These are phyloP conservation scores for Candida tammaniensis DNA, from an alignment of 805 yeast genomes.

Conservation along the genomic window DNA sequence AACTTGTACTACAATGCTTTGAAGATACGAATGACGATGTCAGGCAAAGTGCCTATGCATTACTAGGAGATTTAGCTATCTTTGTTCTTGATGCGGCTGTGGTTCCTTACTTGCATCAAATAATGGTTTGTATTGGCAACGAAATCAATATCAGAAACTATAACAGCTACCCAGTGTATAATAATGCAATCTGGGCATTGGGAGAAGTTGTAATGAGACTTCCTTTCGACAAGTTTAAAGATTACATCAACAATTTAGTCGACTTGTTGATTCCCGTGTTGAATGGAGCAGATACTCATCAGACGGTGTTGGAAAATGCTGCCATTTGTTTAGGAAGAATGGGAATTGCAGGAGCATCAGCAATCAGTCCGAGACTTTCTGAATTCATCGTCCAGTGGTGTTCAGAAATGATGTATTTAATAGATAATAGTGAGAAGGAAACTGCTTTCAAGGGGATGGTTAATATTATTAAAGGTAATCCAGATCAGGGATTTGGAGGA, in stretches of 20 bases:
- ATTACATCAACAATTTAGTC: constrained; percentile 52
- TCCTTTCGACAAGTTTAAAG: constrained; percentile 43
- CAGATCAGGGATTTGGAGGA: constrained; percentile 54
- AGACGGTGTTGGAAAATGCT: constrained; percentile 76
- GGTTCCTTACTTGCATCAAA: constrained; percentile 45
- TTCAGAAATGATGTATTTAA: constrained; percentile 58
- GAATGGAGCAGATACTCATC: constrained; percentile 50
- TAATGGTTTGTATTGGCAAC: constrained; percentile 64
- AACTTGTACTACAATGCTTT: constrained; percentile 63
- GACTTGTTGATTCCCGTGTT: constrained; percentile 59
- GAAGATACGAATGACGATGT: constrained; percentile 81
- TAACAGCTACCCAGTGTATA: constrained; percentile 61
- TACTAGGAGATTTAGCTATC: constrained; percentile 86
- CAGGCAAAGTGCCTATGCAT: constrained; percentile 88
- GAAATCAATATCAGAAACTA: constrained; percentile 58
- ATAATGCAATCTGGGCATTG: constrained; percentile 90
- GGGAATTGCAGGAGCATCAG: constrained; percentile 57
- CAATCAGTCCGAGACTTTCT: constrained; percentile 55
- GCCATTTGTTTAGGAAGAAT: constrained; percentile 88
- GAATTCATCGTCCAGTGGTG: constrained; percentile 70
- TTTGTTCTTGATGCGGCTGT: constrained; percentile 46
- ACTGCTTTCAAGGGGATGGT: constrained; percentile 84
- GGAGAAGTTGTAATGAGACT: constrained; percentile 80
- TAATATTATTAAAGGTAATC: constrained; percentile 61
- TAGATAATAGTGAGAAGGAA: constrained; percentile 85